Conservation (phyloP, 2,329 filamentous ascomycete species). For the Ophiosphaerella korrae region DNA sequence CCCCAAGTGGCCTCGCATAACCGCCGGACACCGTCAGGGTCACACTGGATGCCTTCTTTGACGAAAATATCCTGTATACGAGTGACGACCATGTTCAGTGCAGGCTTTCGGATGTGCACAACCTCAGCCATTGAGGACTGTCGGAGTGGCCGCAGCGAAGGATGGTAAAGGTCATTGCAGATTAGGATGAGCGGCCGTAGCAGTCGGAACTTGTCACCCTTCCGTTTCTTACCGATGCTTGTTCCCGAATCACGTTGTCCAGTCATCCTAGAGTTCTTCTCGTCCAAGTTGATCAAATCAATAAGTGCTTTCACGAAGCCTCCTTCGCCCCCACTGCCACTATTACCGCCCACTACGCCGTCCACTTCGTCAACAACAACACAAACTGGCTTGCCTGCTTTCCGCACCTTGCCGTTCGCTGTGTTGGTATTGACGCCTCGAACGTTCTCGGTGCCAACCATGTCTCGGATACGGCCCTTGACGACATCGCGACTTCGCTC, state of each 20-base stretch:
- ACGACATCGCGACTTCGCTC: constrained; percentile 90
- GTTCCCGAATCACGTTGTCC: constrained; percentile 31
- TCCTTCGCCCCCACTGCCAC: constrained; percentile 72
- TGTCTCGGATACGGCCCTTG: constrained; percentile 86
- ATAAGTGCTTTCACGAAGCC: constrained; percentile 95
- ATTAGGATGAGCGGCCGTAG: constrained; percentile 89
- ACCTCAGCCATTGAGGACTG: constrained; percentile 85
- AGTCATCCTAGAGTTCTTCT: constrained; percentile 69
- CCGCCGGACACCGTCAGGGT: constrained; percentile 85
- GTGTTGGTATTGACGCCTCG: constrained; percentile 67
- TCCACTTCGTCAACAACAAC: constrained; percentile 97
- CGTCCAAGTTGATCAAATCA: constrained; percentile 83
- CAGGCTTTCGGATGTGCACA: constrained; percentile 87
- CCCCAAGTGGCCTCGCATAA: constrained; percentile 85
- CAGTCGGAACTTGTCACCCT: constrained; percentile 84
- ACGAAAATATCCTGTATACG: constrained; percentile 84
- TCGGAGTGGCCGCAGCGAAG: constrained; percentile 83
- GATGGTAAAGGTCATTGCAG: constrained; percentile 96
- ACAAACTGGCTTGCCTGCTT: constrained; percentile 83
- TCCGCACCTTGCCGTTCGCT: constrained; percentile 63
- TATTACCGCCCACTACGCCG: constrained; percentile 78
- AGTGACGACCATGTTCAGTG: constrained; percentile 80
- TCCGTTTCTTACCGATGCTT: constrained; percentile 64
- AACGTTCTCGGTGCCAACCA: constrained; percentile 91
- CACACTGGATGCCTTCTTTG: constrained; percentile 85